phyloP scores from a whole-genome alignment of 345 rosid genomes.

The Isatis tinctoria region DNA sequence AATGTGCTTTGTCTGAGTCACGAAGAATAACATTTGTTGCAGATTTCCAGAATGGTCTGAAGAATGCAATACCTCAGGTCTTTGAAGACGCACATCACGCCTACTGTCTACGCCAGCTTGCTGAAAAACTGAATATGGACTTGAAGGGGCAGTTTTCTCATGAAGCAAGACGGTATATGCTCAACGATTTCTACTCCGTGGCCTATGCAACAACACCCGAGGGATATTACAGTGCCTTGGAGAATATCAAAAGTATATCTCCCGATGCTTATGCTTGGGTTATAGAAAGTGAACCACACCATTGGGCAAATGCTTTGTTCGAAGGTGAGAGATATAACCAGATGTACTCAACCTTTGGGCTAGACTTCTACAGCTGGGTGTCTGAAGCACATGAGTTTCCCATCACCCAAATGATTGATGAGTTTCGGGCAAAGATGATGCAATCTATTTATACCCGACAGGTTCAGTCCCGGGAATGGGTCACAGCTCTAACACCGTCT shows the following conservation, averaged over 20 bases:
- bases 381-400: constrained; percentile 87
- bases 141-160: constrained; percentile 85
- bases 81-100: constrained; percentile 73
- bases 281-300: constrained; percentile 75
- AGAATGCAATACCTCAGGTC: constrained; percentile 57
- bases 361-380: constrained; percentile 83
- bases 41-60: constrained; percentile 70
- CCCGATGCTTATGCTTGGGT: constrained; percentile 84
- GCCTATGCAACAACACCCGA: constrained; percentile 63
- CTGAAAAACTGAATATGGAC: constrained; percentile 68
- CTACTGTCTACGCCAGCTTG: constrained; percentile 75
- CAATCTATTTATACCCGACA: constrained; percentile 63
- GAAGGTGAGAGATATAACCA: constrained; percentile 77
- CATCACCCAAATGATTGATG: constrained; percentile 81
- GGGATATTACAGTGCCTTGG: constrained; percentile 52
- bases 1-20: constrained; percentile 49
- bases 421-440: constrained; percentile 80
- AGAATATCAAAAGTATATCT: constrained; percentile 69
- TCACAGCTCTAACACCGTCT: constrained; percentile 61
- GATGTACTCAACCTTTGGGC: constrained; percentile 68
- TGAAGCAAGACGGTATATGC: constrained; percentile 83
- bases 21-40: constrained; percentile 74
- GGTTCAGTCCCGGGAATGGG: constrained; percentile 71
- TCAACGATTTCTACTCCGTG: constrained; percentile 75
- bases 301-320: constrained; percentile 82